Evolutionary conservation across 2,329 filamentous ascomycete species (phyloP).

Genomic region (Neonectria hederae): DNA sequence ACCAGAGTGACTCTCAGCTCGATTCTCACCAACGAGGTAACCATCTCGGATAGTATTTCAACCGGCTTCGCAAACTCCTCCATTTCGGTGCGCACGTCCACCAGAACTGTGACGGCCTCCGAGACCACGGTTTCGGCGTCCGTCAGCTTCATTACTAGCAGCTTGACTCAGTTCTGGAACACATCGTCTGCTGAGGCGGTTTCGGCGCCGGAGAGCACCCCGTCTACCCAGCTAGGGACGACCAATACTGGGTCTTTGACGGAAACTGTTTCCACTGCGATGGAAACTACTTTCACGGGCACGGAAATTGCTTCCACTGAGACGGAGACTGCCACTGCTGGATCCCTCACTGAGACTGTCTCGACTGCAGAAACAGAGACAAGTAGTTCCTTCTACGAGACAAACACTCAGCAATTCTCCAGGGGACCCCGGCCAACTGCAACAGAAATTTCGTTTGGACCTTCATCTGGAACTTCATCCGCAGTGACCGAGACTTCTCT

Average conservation of each 20-base stretch:
- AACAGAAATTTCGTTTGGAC: no score
- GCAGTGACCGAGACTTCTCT: neutral
- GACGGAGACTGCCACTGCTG: conserved; percentile 10
- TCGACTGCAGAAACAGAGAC: conserved; percentile 6
- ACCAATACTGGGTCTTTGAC: conserved; percentile 18
- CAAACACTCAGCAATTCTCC: neutral
- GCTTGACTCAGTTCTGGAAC: conserved; percentile 11
- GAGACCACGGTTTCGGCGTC: neutral
- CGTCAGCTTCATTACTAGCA: conserved; percentile 1
- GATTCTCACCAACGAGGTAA: conserved; percentile 23
- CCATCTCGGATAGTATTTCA: conserved; percentile 13
- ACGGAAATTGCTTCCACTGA: neutral
- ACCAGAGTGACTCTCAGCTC: conserved; percentile 23
- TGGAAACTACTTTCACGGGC: neutral
- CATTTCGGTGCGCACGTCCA: neutral
- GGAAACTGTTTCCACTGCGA: neutral
- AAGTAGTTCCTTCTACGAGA: neutral
- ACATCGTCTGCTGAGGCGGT: conserved; percentile 3
- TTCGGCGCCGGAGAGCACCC: neutral
- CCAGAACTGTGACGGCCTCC: conserved; percentile 1
- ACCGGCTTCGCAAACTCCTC: conserved; percentile 12
- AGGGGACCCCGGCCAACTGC: neutral
- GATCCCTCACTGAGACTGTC: conserved; percentile 16
- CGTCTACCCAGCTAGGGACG: conserved; percentile 12
- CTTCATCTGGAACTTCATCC: neutral